Conservation (phyloP, 1,139 yeast genomes). For the Suhomyces maxii region DNA sequence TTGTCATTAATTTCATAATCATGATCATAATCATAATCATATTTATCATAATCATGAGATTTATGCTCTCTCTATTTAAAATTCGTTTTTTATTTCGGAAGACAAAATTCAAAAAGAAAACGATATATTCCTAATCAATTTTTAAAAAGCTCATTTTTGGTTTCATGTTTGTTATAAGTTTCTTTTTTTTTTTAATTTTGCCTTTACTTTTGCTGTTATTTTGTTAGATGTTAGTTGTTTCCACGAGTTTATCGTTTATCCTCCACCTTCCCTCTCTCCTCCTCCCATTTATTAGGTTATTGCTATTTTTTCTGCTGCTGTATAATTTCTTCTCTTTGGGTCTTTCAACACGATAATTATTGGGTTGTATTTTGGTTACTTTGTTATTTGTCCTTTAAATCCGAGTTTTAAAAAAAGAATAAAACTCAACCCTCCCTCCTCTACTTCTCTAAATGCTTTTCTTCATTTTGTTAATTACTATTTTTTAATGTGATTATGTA, state of each 20-base stretch:
- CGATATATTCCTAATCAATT: too few relatives aligned
- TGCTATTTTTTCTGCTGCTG: constrained; percentile 6
- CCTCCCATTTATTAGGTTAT: background rate
- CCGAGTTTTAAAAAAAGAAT: too few relatives aligned
- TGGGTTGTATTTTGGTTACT: constrained; percentile 9
- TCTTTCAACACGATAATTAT: constrained; percentile 7
- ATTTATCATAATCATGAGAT: too few relatives aligned
- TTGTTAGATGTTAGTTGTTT: background rate
- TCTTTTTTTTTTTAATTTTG: too few relatives aligned
- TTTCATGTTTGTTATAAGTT: too few relatives aligned
- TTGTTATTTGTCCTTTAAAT: constrained; percentile 3
- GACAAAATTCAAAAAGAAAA: too few relatives aligned
- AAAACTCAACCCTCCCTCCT: background rate
- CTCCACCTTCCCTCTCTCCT: background rate
- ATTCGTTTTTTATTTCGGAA: too few relatives aligned
- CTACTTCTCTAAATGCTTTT: constrained; percentile 4
- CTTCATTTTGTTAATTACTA: background rate
- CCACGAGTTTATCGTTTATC: constrained; percentile 2
- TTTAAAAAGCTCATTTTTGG: too few relatives aligned
- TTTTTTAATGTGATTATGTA: background rate
- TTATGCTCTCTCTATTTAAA: too few relatives aligned
- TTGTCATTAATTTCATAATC: too few relatives aligned
- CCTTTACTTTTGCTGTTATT: background rate
- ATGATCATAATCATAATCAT: too few relatives aligned
- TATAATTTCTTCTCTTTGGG: constrained; percentile 9